Evolutionary conservation across 1,284 basidiomycete genomes (phyloP), one percentile per base, ranked within the genome.

Genomic region (Coriolopsis trogii): DNA sequence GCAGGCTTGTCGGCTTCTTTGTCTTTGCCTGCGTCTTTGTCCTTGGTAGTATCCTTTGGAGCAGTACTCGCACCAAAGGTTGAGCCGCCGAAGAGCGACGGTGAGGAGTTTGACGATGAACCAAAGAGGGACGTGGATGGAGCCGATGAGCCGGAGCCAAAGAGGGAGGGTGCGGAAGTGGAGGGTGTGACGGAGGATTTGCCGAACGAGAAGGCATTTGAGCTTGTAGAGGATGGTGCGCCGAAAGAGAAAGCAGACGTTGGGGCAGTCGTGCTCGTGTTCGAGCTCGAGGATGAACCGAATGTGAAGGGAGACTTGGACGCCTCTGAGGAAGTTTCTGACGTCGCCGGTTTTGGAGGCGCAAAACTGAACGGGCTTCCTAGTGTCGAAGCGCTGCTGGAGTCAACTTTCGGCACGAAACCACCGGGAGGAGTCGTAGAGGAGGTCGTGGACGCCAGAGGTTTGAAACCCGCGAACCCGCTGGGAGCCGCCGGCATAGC

Each of bases 401-500:
- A 41, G 30, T 59, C 58, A 4, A 52, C 4, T 45, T 56, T 59
- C 6, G 58, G 58, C 1, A 43, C 26, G 28, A 59, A 59, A 0
- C 58, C 58, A 25, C 49, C 46, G 2, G 41, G 31, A 1, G 53
- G 24, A 7, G 53, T 16, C 15, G 34, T 28, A 3, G 57, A 41
- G 3, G 34, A 16, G 4, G 51, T 33, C 15, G 48, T 24, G 13
- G 58, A 18, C 15, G 21, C 26, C 25, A 34, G 29, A 12, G 57
- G 45, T 8, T 46, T 55, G 44, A 70, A 67, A 28, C 67, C 66
- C 29, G 67, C 49, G 45, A 75, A 72, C 25, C 63, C 59, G 9
- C 62, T 24, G 0, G 74, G 68, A 2, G 78, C 70, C 16, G 75
- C 71, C 20, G 81, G 77, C 73, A 80, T 75, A 10, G 53, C 48